Percentiles rank a stretch among this genome's conserved stretches.
phyloP scores from a whole-genome alignment of 495 filamentous ascomycete genomes.

The Penicillium argentinense region DNA sequence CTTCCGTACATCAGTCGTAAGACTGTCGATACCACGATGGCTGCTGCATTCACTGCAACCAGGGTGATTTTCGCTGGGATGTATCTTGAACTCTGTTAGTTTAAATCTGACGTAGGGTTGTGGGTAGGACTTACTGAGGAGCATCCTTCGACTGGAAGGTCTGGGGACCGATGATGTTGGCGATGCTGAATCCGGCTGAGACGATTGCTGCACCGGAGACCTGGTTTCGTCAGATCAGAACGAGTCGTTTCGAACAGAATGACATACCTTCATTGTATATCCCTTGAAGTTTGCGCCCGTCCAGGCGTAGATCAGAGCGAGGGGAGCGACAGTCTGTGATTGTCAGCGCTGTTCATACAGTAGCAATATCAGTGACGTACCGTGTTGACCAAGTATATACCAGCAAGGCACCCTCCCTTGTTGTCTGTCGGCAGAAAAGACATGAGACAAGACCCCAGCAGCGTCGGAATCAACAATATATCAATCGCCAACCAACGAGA shows the following conservation, averaged over 20 bases:
- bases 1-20: conserved; percentile 41
- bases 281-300: conserved; percentile 42
- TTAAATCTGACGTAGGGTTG: too few species aligned
- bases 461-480: conserved; percentile 35
- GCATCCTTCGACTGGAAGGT: conserved; percentile 54
- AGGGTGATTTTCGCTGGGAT: conserved; percentile 62
- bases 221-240: not conserved
- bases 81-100: too few species aligned
- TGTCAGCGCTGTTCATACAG: not conserved
- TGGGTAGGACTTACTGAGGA: conserved; percentile 35
- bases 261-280: conserved; percentile 45
- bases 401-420: conserved; percentile 52
- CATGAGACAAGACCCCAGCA: conserved; percentile 59
- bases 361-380: conserved; percentile 15
- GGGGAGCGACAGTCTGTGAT: conserved; percentile 29
- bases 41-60: conserved; percentile 45
- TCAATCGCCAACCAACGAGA: conserved; percentile 49
- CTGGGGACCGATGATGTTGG: conserved; percentile 60
- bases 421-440: conserved; percentile 49
- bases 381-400: conserved; percentile 62
- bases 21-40: conserved; percentile 36
- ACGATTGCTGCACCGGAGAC: conserved; percentile 35
- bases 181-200: conserved; percentile 49
- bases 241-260: not conserved
- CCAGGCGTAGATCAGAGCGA: conserved; percentile 46